Base-by-base conservation (phyloP, 352 stramenopile genomes). In the Phytophthora rubi region DNA sequence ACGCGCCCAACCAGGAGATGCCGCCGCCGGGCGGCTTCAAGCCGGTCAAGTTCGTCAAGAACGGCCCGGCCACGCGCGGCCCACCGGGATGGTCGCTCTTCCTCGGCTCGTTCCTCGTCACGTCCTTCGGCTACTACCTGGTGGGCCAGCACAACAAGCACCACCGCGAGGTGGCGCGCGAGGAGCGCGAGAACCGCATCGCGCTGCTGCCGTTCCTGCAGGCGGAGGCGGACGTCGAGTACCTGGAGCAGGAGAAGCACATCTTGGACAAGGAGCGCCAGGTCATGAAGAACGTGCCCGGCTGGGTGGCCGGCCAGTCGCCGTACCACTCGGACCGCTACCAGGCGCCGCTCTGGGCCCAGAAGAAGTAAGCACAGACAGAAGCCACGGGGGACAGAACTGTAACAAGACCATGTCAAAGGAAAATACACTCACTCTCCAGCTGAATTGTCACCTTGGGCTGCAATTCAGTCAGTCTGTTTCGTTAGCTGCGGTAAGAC, bases 211-310 rank as follows among this genome's bases (percentile, higher is more conserved):
- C 96, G 16, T 93, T 98, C 73, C 83, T 99, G 57, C 97, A 99
- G 76, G 96, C 96, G 15, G 97, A 99, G 75, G 90, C 95, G n/a
- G 97, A 99, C 80, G 89, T 93, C 42, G 85, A 96, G 72, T 93
- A 92, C 71, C 73, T 97, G 37, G 76, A 91, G 67, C 74, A 95
- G 56, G 86, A 98, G 73, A 85, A 94, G 47, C 88, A 95, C 56
- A 85, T 96, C 59, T 86, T 98, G 60, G 88, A 91, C 16, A 89
- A 96, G 60, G 96, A 99, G 79, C 85, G 82, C 62, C 87, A 98
- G 73, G 90, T 98, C 73, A 99, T 99, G 97, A 97, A 98, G 79
- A 88, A 96, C 77, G 93, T 99, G 59, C 86, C 86, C 33, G 96
- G 93, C 54, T 99, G 94, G 95, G 79, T 87, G 59, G 89, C 89